These are phyloP conservation scores for Curvularia lunata DNA, from an alignment of 2,329 filamentous ascomycete genomes.

Conservation along the genomic window DNA sequence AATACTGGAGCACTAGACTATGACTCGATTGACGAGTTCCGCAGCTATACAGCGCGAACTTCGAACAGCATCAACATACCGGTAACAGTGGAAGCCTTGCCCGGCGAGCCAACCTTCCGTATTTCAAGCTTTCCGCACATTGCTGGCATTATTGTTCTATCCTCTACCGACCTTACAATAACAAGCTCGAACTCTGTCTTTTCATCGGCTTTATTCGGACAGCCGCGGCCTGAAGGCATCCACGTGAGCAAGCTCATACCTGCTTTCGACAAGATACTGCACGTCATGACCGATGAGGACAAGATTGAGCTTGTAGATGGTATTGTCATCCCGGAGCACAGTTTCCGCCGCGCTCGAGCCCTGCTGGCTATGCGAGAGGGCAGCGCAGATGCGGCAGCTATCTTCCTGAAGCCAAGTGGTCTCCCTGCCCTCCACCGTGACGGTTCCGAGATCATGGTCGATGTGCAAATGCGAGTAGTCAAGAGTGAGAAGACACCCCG, in stretches of 20 bases:
- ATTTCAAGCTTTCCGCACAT: slow-evolving; percentile 97
- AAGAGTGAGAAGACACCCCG: slow-evolving; percentile 70
- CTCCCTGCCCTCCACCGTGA: slow-evolving; percentile 87
- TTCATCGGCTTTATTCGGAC: slow-evolving; percentile 88
- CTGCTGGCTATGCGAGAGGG: slow-evolving; percentile 84
- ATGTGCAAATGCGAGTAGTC: slow-evolving; percentile 95
- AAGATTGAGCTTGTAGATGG: slow-evolving; percentile 83
- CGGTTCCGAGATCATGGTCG: slow-evolving; percentile 88
- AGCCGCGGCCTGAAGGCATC: slow-evolving; percentile 81
- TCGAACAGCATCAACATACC: slow-evolving; percentile 81
- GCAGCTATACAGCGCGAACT: slow-evolving; percentile 85
- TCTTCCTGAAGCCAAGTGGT: slow-evolving; percentile 84
- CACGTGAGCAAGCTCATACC: slow-evolving; percentile 82
- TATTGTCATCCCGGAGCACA: slow-evolving; percentile 96
- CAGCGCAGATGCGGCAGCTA: slow-evolving; percentile 73
- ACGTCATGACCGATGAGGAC: slow-evolving; percentile 84
- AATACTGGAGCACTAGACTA: slow-evolving; percentile 79
- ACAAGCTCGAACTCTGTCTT: slow-evolving; percentile 96
- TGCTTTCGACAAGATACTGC: slow-evolving; percentile 82
- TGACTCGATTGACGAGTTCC: slow-evolving; percentile 71
- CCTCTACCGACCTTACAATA: slow-evolving; percentile 77
- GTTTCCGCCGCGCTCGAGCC: slow-evolving; percentile 87
- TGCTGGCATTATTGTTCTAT: slow-evolving; percentile 91
- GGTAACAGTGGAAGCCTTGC: slow-evolving; percentile 76
- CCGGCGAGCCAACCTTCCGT: slow-evolving; percentile 73